Conservation (phyloP, 2,329 filamentous ascomycete genomes). For the Microthyrium microscopicum region DNA sequence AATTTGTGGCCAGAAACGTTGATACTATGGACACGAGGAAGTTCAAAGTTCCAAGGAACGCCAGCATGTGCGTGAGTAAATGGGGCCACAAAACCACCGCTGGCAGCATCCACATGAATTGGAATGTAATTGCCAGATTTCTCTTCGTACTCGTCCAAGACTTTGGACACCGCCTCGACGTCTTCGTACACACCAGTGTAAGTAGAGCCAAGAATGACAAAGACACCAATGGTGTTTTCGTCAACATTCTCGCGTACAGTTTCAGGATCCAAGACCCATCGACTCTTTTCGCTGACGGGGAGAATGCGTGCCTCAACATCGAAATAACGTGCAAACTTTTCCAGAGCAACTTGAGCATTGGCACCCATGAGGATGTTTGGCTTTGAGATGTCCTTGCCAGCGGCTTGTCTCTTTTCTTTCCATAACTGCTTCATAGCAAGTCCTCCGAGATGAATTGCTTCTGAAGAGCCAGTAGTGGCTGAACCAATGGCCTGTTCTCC, state of each 20-base stretch:
- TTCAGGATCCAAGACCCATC: conserved; percentile 45
- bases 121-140: conserved; percentile 48
- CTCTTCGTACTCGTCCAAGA: conserved; percentile 46
- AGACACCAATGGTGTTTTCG: conserved; percentile 63
- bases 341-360: conserved; percentile 55
- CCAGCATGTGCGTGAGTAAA: conserved; percentile 40
- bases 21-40: conserved; percentile 48
- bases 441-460: conserved; percentile 54
- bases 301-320: conserved; percentile 53
- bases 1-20: conserved; percentile 49
- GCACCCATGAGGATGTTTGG: conserved; percentile 63
- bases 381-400: conserved; percentile 44
- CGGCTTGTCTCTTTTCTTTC: conserved; percentile 44
- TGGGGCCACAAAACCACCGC: conserved; percentile 44
- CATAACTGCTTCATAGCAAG: conserved; percentile 61
- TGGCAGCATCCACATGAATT: conserved; percentile 49
- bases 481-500: conserved; percentile 49
- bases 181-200: conserved; percentile 65
- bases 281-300: conserved; percentile 43
- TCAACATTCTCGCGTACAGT: conserved; percentile 51
- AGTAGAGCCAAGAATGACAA: conserved; percentile 54
- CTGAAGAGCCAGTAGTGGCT: conserved; percentile 54
- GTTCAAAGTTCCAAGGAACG: conserved; percentile 34
- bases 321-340: conserved; percentile 60
- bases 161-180: conserved; percentile 48